These are phyloP conservation scores for Phytophthora aleatoria DNA, from an alignment of 352 stramenopile genomes.

Conservation along the genomic window DNA sequence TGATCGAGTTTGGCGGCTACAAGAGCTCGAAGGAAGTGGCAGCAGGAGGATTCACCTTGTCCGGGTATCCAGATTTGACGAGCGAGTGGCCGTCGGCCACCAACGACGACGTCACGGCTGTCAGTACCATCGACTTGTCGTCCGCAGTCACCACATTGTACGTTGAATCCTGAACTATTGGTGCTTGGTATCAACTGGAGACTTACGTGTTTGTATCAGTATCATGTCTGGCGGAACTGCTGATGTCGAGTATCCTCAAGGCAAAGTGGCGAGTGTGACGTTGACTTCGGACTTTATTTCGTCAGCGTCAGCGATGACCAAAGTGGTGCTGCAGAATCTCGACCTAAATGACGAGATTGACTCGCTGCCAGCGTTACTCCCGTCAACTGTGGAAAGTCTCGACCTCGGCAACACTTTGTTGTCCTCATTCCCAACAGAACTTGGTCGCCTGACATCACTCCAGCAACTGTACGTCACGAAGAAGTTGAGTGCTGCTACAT, in stretches of 20 bases:
- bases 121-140: conserved; percentile 32
- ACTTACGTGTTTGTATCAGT: conserved; percentile 16
- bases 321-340: conserved; percentile 38
- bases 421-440: conserved; percentile 23
- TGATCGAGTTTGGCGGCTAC: conserved; percentile 38
- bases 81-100: conserved; percentile 26
- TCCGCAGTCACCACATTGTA: conserved; percentile 33
- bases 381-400: conserved; percentile 24
- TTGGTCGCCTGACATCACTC: conserved; percentile 23
- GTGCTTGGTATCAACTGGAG: neutral
- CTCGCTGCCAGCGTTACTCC: conserved; percentile 21
- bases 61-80: conserved; percentile 26
- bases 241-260: conserved; percentile 32
- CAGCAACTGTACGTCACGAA: conserved; percentile 21
- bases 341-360: conserved; percentile 15
- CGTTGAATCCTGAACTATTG: neutral
- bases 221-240: conserved; percentile 30
- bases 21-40: conserved; percentile 38
- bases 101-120: conserved; percentile 33
- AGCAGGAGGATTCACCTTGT: conserved; percentile 17
- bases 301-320: conserved; percentile 19
- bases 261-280: conserved; percentile 38
- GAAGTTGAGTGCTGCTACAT: neutral
- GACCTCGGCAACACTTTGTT: conserved; percentile 35
- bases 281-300: conserved; percentile 30